Conservation (phyloP, 2,329 filamentous ascomycete genomes). For the Botrytis tulipae region DNA sequence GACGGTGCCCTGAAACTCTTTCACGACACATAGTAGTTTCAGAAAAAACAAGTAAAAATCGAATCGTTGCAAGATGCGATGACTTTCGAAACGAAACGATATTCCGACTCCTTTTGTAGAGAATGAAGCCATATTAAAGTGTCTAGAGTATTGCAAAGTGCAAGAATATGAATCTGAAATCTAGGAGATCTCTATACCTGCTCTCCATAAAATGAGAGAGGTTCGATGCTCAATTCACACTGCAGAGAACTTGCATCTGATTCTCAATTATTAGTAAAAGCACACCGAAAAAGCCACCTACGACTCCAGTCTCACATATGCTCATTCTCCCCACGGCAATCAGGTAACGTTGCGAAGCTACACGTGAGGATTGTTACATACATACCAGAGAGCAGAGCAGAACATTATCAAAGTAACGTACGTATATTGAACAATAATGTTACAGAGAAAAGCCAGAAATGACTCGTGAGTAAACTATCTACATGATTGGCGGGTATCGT, state of each 20-base stretch:
- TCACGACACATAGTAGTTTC: no score
- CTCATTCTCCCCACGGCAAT: not conserved
- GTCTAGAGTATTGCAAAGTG: not conserved
- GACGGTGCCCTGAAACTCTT: no score
- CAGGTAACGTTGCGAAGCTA: slow-evolving; percentile 7
- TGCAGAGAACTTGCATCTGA: not conserved
- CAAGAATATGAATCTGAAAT: not conserved
- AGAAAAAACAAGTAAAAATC: not conserved
- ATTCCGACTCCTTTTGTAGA: not conserved
- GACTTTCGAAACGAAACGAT: no score
- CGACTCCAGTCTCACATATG: no score
- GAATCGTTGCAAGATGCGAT: not conserved
- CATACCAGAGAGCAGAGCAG: not conserved
- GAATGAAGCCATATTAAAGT: fast-evolving
- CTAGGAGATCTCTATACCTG: not conserved
- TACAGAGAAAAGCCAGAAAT: not conserved
- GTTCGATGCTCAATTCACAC: not conserved
- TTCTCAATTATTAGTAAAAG: not conserved
- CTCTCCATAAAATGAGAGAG: not conserved
- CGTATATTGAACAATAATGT: not conserved
- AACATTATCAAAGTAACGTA: not conserved
- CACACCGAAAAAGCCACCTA: not conserved
- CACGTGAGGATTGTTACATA: not conserved
- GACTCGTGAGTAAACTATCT: slow-evolving; percentile 9
- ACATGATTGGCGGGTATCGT: slow-evolving; percentile 20